These are phyloP conservation scores for Penicilliopsis zonata DNA, from an alignment of 495 filamentous ascomycete species.

Conservation along the genomic window DNA sequence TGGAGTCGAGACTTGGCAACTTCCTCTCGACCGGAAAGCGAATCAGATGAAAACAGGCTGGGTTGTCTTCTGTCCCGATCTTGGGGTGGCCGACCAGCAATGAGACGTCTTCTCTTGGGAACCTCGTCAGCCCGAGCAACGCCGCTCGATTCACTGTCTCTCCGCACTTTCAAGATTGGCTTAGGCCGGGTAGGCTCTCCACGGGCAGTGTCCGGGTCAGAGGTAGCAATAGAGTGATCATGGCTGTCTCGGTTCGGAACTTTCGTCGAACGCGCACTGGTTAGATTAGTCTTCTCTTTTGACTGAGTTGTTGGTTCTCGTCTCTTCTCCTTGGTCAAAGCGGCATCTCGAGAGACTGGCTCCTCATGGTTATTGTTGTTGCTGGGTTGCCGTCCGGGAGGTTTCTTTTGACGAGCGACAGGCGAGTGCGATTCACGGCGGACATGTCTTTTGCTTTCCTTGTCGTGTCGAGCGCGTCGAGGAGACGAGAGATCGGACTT, in stretches of 20 bases:
- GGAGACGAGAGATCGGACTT: conserved; percentile 38
- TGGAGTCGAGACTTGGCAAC: conserved; percentile 22
- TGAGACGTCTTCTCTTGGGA: conserved; percentile 26
- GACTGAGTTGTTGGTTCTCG: conserved; percentile 12
- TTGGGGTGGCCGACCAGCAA: conserved; percentile 30
- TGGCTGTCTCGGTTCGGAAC: conserved; percentile 9
- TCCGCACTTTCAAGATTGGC: conserved; percentile 10
- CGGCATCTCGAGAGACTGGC: conserved; percentile 14
- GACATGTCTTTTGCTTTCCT: conserved; percentile 32
- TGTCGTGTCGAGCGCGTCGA: conserved; percentile 44
- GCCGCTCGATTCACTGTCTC: conserved; percentile 23
- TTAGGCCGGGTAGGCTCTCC: conserved; percentile 16
- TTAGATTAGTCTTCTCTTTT: conserved; percentile 17
- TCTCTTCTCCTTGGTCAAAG: conserved; percentile 18
- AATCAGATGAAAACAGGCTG: conserved; percentile 32
- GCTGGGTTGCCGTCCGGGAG: conserved; percentile 18
- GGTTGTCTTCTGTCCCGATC: conserved; percentile 23
- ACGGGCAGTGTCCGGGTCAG: conserved; percentile 18
- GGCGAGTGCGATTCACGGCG: conserved; percentile 40
- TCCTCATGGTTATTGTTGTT: conserved; percentile 15
- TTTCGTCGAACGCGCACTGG: conserved; percentile 14
- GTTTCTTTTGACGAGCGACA: conserved; percentile 33
- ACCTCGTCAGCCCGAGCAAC: conserved; percentile 22
- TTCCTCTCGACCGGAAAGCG: conserved; percentile 28
- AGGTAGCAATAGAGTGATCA: conserved; percentile 11